Evolutionary conservation across 305 asterid genomes (phyloP).

Genomic region (Fraxinus ornus): DNA sequence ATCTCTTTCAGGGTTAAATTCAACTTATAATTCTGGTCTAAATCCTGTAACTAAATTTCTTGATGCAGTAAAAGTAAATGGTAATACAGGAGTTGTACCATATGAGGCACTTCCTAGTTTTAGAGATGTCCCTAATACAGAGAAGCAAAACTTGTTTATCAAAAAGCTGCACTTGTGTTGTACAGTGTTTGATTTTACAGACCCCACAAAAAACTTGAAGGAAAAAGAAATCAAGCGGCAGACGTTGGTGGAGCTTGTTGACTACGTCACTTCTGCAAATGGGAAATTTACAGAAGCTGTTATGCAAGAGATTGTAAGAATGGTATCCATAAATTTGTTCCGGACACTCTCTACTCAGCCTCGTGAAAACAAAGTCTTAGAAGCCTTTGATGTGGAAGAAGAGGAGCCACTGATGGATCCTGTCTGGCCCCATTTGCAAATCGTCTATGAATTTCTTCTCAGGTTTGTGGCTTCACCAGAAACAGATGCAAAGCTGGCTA

Average conservation of each 20-base stretch:
- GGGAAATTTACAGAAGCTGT: slow-evolving; percentile 57
- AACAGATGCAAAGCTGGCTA: slow-evolving; percentile 65
- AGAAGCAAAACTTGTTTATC: slow-evolving; percentile 57
- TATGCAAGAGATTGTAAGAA: slow-evolving; percentile 56
- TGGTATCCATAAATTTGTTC: slow-evolving; percentile 60
- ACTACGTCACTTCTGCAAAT: slow-evolving; percentile 51
- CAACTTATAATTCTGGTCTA: slow-evolving; percentile 38
- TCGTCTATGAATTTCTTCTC: slow-evolving; percentile 62
- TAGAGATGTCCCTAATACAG: slow-evolving; percentile 60
- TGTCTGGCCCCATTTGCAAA: slow-evolving; percentile 70
- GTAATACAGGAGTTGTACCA: slow-evolving; percentile 33
- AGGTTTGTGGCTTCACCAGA: slow-evolving; percentile 71
- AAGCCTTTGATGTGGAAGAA: slow-evolving; percentile 65
- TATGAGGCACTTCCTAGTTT: slow-evolving; percentile 65
- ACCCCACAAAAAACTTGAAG: slow-evolving; percentile 57
- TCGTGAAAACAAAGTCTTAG: slow-evolving; percentile 58
- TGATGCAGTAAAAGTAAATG: slow-evolving; percentile 49
- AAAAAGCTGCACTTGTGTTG: slow-evolving; percentile 56
- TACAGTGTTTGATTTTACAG: slow-evolving; percentile 55
- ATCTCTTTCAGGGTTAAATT: slow-evolving; percentile 38
- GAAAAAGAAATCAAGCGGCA: slow-evolving; percentile 72
- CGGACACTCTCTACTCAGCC: slow-evolving; percentile 54
- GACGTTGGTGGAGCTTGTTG: slow-evolving; percentile 65
- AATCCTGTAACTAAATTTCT: slow-evolving; percentile 50
- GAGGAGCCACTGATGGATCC: slow-evolving; percentile 70